phyloP scores from a whole-genome alignment of 2,329 filamentous ascomycete species.

The Chaetomiaceae sp. region DNA sequence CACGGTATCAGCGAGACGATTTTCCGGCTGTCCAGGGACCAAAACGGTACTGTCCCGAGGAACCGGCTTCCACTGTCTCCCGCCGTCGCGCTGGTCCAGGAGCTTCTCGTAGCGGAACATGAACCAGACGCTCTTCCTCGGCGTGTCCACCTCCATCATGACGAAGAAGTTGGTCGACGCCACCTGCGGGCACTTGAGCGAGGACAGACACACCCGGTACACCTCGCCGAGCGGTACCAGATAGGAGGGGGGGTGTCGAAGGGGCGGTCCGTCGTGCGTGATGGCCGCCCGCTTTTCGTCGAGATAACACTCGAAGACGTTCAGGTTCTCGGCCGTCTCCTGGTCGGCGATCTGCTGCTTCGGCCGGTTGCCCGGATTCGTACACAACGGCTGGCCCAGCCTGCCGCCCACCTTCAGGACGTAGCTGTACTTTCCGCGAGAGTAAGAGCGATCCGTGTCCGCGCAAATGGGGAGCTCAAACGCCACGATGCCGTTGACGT shows the following conservation, averaged over 20 bases:
- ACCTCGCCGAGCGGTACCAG: constrained; percentile 3
- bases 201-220: background rate
- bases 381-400: background rate
- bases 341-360: background rate
- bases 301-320: background rate
- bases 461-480: background rate
- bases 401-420: constrained; percentile 5
- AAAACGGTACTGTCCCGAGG: too few species aligned
- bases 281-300: background rate
- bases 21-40: too few species aligned
- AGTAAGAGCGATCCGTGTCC: background rate
- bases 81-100: background rate
- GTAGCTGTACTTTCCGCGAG: background rate
- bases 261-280: too few species aligned
- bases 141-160: constrained; percentile 3
- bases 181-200: background rate
- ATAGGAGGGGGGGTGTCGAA: background rate
- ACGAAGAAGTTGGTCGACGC: constrained; percentile 2
- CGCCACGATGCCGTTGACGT: background rate
- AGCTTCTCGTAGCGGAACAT: constrained; percentile 6
- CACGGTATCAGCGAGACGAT: constrained; percentile 2
- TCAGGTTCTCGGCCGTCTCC: background rate
- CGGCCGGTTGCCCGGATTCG: background rate
- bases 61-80: background rate
- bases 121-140: constrained; percentile 5